Conservation (phyloP, 495 filamentous ascomycete genomes). For the Aspergillus sparsus region DNA sequence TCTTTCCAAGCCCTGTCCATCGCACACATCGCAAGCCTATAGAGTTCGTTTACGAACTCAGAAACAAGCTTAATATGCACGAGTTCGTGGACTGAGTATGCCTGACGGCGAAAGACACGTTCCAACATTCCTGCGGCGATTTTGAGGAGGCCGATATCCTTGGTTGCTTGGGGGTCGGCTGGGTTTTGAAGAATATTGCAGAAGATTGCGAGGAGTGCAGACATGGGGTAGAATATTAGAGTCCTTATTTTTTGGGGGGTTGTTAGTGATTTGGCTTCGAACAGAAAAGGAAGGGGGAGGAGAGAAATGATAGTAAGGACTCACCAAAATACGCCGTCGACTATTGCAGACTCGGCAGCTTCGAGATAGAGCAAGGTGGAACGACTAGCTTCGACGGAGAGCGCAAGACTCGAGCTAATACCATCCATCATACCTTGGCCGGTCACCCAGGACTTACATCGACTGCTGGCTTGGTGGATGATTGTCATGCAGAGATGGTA, state of each 20-base stretch:
- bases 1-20: slow-evolving; percentile 46
- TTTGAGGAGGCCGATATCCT: slow-evolving; percentile 44
- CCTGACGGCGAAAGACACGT: slow-evolving; percentile 40
- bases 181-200: slow-evolving; percentile 54
- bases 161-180: slow-evolving; percentile 43
- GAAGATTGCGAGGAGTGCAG: slow-evolving; percentile 51
- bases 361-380: slow-evolving; percentile 51
- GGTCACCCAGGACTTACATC: slow-evolving; percentile 44
- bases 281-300: not conserved
- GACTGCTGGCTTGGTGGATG: slow-evolving; percentile 53
- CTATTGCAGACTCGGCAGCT: slow-evolving; percentile 40
- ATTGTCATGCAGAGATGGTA: slow-evolving; percentile 55
- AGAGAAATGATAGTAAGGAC: not conserved
- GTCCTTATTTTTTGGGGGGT: slow-evolving; percentile 33
- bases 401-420: slow-evolving; percentile 48
- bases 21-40: slow-evolving; percentile 44
- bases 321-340: slow-evolving; percentile 52
- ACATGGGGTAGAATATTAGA: slow-evolving; percentile 55
- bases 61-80: slow-evolving; percentile 48
- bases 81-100: slow-evolving; percentile 45
- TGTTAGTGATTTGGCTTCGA: not conserved
- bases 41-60: slow-evolving; percentile 50
- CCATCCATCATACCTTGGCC: slow-evolving; percentile 43
- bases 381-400: slow-evolving; percentile 55
- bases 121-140: slow-evolving; percentile 46